Percentiles rank a stretch among this genome's conserved stretches.
phyloP scores from a whole-genome alignment of 2,329 filamentous ascomycete genomes.

The Sclerotinia minor region DNA sequence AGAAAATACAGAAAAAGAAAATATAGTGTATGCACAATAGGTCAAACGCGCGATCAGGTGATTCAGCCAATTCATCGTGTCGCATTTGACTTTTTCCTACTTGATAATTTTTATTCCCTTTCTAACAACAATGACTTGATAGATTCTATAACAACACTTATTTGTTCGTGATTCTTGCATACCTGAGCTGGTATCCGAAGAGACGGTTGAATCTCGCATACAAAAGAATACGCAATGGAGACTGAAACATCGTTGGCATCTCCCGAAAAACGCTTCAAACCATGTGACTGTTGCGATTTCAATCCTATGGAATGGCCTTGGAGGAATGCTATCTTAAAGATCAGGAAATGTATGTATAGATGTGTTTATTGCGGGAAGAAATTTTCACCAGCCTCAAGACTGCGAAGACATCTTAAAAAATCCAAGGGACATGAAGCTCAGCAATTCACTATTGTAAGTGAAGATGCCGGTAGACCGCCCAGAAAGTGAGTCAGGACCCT shows the following conservation, averaged over 20 bases:
- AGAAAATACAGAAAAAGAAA: conserved; percentile 2
- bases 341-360: background rate
- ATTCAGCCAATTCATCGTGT: background rate
- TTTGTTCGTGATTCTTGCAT: background rate
- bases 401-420: background rate
- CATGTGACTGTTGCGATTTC: background rate
- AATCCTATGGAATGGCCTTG: background rate
- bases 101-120: background rate
- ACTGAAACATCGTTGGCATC: background rate
- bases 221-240: background rate
- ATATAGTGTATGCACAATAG: background rate
- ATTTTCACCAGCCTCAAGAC: background rate
- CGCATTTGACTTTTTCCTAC: background rate
- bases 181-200: background rate
- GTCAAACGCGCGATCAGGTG: background rate
- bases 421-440: background rate
- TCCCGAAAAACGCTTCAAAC: background rate
- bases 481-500: background rate
- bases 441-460: conserved; percentile 1
- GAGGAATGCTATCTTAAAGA: background rate
- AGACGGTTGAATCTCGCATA: background rate
- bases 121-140: background rate
- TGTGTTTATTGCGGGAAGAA: background rate
- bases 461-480: background rate
- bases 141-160: too few relatives aligned